Evolutionary conservation across 768 basidiomycete genomes (phyloP).

Genomic region (Boletus coccyginus): DNA sequence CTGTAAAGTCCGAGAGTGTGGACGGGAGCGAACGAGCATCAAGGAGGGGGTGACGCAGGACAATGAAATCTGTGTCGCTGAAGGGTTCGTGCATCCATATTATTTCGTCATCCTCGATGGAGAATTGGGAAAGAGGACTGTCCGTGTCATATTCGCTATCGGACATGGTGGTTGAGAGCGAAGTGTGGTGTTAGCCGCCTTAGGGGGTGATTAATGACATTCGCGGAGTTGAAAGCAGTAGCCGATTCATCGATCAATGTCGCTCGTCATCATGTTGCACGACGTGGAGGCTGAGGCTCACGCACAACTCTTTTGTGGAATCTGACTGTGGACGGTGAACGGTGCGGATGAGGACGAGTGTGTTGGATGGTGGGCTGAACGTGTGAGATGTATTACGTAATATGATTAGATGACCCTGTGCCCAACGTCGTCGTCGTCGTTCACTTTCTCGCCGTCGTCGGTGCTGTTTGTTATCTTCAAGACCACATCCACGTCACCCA

Average conservation of each 20-base stretch:
- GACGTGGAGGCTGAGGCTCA: neutral
- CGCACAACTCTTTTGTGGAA: neutral
- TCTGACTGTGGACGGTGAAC: neutral
- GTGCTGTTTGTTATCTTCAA: constrained; percentile 3
- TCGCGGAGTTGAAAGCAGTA: constrained; percentile 16
- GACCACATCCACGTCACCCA: constrained; percentile 21
- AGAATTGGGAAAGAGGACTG: constrained; percentile 12
- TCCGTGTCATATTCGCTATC: constrained; percentile 6
- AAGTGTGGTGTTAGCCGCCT: neutral
- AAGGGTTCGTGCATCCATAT: constrained; percentile 12
- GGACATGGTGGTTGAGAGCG: constrained; percentile 7
- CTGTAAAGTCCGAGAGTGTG: constrained; percentile 6
- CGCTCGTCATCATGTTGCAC: constrained; percentile 9
- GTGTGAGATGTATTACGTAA: constrained; percentile 32
- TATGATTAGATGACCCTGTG: constrained; percentile 38
- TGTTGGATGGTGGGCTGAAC: neutral
- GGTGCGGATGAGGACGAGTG: neutral
- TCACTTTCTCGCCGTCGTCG: constrained; percentile 6
- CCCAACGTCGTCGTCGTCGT: constrained; percentile 30
- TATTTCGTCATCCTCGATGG: constrained; percentile 24
- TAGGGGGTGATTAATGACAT: neutral
- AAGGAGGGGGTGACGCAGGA: constrained; percentile 19
- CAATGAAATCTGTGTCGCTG: constrained; percentile 24
- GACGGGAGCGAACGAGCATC: constrained; percentile 13
- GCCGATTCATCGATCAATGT: constrained; percentile 3